These are phyloP conservation scores for Colletotrichum horii DNA, from an alignment of 2,329 filamentous ascomycete species.

Conservation along the genomic window DNA sequence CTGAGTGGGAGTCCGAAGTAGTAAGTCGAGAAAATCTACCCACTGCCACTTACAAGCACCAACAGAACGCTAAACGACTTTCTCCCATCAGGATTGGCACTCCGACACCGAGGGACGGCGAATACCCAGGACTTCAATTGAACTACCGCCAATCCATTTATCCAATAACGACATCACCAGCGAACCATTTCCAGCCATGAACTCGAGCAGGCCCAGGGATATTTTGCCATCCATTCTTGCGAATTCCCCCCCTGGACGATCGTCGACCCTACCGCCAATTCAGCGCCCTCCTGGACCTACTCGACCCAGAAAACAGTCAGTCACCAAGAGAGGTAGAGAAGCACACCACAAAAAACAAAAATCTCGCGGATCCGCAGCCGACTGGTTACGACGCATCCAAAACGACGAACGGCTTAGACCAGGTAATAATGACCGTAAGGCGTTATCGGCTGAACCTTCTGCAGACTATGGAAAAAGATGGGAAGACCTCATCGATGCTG, in stretches of 20 bases:
- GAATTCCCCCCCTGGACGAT: constrained; percentile 84
- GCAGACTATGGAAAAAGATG: constrained; percentile 87
- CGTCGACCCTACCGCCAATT: constrained; percentile 85
- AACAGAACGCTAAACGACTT: constrained; percentile 14
- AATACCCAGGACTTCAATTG: constrained; percentile 70
- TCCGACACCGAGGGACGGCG: constrained; percentile 73
- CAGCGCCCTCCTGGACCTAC: constrained; percentile 74
- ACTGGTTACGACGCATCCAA: constrained; percentile 65
- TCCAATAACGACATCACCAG: constrained; percentile 69
- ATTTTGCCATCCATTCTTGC: constrained; percentile 82
- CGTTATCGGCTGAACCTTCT: constrained; percentile 83
- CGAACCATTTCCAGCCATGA: constrained; percentile 71
- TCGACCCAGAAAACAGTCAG: constrained; percentile 83
- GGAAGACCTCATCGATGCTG: constrained; percentile 96
- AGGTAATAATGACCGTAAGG: constrained; percentile 76
- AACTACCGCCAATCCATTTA: constrained; percentile 73
- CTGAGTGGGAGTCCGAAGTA: constrained; percentile 79
- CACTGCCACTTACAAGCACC: background rate
- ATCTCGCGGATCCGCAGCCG: constrained; percentile 72
- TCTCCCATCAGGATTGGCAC: constrained; percentile 64
- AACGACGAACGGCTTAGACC: constrained; percentile 70
- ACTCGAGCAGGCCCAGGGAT: constrained; percentile 69
- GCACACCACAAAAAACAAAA: constrained; percentile 81
- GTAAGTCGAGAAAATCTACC: constrained; percentile 54
- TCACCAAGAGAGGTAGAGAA: constrained; percentile 79